Conservation (phyloP, 345 rosid genomes). For the Geranium brycei region DNA sequence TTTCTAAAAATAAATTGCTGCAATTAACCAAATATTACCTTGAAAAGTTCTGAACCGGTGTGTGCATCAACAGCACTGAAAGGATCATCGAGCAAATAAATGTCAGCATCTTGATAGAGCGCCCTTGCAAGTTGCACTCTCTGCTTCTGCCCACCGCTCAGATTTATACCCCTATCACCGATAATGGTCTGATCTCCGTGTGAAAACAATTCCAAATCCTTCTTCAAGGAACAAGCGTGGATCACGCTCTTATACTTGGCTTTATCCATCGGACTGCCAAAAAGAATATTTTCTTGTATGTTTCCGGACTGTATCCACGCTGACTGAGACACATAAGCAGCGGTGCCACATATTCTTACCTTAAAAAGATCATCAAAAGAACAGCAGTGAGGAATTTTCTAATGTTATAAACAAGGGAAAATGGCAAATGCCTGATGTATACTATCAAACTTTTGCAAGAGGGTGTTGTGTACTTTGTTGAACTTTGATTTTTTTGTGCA, state of each 20-base stretch:
- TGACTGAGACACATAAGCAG: slow-evolving; percentile 97
- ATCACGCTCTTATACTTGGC: slow-evolving; percentile 76
- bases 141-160: slow-evolving; percentile 99
- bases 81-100: slow-evolving; percentile 95
- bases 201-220: slow-evolving; percentile 91
- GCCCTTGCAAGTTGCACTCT: slow-evolving; percentile 99
- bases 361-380: slow-evolving; percentile 21
- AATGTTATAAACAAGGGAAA: not conserved
- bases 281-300: slow-evolving; percentile 95
- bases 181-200: slow-evolving; percentile 98
- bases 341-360: slow-evolving; percentile 87
- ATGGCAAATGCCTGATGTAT: too few species aligned
- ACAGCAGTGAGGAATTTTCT: slow-evolving; percentile 5
- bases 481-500: too few species aligned
- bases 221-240: slow-evolving; percentile 88
- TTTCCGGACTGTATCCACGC: slow-evolving; percentile 99
- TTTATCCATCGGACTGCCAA: slow-evolving; percentile 94
- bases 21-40: slow-evolving; percentile 36
- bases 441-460: too few species aligned
- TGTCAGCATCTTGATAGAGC: slow-evolving; percentile 96
- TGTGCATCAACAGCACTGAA: slow-evolving; percentile 99
- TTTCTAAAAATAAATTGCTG: slow-evolving; percentile 7
- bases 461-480: too few species aligned
- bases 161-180: slow-evolving; percentile 98
- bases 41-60: slow-evolving; percentile 89